Base-by-base conservation (phyloP, 495 filamentous ascomycete genomes). In the Penicillium riverlandense region DNA sequence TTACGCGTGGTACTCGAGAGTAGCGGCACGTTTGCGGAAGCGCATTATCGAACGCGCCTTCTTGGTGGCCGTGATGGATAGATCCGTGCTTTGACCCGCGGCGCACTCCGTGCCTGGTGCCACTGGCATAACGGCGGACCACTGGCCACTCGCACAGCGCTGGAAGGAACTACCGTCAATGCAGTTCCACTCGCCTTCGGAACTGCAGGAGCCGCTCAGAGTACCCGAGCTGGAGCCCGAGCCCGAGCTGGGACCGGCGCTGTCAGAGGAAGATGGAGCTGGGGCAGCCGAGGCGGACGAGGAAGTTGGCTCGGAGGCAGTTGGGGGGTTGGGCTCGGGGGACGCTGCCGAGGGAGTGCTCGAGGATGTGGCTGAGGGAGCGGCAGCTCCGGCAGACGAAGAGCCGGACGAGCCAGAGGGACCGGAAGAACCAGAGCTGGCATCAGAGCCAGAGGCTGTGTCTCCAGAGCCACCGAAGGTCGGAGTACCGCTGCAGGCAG, bases 121-220 rank as follows among this genome's bases (percentile, higher is more conserved):
- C 67, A 85, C 63, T 29, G 63, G 52, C 42, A 78, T 67, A 15
- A 65, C 42, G 7, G 44, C 54, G 8, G 79, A 75, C 84, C 83
- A 86, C 29, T 57, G 43, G 7, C 84, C 83, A 16, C 64, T 72
- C 9, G 81, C 83, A 48, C 84, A 88, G 48, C 82, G 70, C 48
- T 72, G 69, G 61, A 71, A 87, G 11, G 71, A 67, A 7, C 59
- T 66, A 41, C 82, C 83, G 27, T 55, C 65, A 30, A 84, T 69
- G 58, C 84, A 87, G 66, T 84, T 83, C 81, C 80, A 86, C 35
- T 59, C 54, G 41, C 66, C 67, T 38, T 71, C 65, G 4, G 48
- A 12, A 31, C 53, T 59, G 58, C 69, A 75, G 8, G 65, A n/a
- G 10, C 67, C 70, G 32, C 54, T 60, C n/a, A 61, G 49, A 27